Base-by-base conservation (phyloP, 2,329 filamentous ascomycete genomes). In the Chrysoporthe austroafricana region DNA sequence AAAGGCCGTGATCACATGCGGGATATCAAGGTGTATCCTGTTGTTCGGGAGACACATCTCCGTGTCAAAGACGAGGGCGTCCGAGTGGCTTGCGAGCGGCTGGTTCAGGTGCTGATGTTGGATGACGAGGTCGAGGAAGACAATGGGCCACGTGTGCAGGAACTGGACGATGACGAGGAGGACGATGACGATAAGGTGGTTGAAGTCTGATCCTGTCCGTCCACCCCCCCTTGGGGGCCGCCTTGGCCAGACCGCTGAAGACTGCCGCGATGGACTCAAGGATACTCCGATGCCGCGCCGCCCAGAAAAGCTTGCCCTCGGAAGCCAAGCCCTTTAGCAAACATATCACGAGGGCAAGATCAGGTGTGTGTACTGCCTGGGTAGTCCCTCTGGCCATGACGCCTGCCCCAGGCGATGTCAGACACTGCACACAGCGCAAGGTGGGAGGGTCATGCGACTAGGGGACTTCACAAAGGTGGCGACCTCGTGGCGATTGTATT, bases 81-180 rank as follows among this genome's bases (percentile, higher is more conserved):
- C 2, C 85, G 87, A 71, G 94, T 97, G 73, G 92, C 89, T 0
- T 97, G 92, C 74, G 96, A 98, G 77, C 86, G 96, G 66, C 76
- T 98, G 63, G 96, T 99, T 59, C 93, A 99, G 76, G 89, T 97
- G 7, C 77, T 97, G 69, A 93, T 94, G 88, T 84, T 92, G 66
- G 92, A 94, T 57, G 94, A 82, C 62, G 78, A 75, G 66, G 79
- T 80, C 60, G 77, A 77, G 26, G 75, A 81, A 61, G 77, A 81
- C 68, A 82, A 85, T 66, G 76, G 77, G 71, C 71, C 81, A 68
- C 73, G 77, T 69, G 77, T 83, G 50, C 84, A 85, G n/a, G 82
- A 79, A 2, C 11, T 63, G 14, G 63, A 64, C 46, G 84, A 87
- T 48, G 81, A 84, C 42, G 84, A 87, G 4, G 85, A 88, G 14